These are phyloP conservation scores for Plasmodium fragile DNA, from an alignment of 169 alveolate species.

Conservation along the genomic window DNA sequence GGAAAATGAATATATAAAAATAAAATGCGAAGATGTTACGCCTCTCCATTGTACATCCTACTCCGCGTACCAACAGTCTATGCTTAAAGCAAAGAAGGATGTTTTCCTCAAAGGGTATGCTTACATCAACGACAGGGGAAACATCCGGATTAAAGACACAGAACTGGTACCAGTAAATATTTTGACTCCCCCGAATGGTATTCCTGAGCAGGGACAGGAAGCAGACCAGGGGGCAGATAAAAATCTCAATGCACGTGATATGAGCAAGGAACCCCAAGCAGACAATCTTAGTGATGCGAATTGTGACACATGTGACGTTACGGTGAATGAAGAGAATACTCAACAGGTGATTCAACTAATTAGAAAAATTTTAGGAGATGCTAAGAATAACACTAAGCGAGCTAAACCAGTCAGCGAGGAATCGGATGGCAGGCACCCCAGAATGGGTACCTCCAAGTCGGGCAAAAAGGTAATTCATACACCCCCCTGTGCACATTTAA, in stretches of 20 bases:
- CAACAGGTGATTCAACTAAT: background rate
- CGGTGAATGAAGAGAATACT: slow-evolving; percentile 5
- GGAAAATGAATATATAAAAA: background rate
- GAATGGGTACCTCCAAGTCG: background rate
- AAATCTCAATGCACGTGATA: background rate
- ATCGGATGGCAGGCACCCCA: background rate
- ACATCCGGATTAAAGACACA: slow-evolving; percentile 12
- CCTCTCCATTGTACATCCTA: slow-evolving; percentile 23
- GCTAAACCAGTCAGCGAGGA: slow-evolving; percentile 2
- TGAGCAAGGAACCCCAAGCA: background rate
- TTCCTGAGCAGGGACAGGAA: background rate
- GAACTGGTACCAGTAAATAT: slow-evolving; percentile 28
- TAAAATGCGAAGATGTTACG: slow-evolving; percentile 42
- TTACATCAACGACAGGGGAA: slow-evolving; percentile 30
- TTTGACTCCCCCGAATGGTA: background rate
- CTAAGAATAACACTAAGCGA: background rate
- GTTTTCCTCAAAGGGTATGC: slow-evolving; percentile 31
- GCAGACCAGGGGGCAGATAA: background rate
- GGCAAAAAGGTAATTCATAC: slow-evolving; percentile 36
- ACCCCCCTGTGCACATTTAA: background rate
- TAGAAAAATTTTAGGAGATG: slow-evolving; percentile 25
- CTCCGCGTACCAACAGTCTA: background rate
- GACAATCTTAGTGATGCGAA: background rate
- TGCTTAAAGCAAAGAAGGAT: background rate
- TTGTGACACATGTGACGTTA: background rate